These are phyloP conservation scores for Calonectria montana DNA, from an alignment of 2,329 filamentous ascomycete genomes.

Conservation along the genomic window DNA sequence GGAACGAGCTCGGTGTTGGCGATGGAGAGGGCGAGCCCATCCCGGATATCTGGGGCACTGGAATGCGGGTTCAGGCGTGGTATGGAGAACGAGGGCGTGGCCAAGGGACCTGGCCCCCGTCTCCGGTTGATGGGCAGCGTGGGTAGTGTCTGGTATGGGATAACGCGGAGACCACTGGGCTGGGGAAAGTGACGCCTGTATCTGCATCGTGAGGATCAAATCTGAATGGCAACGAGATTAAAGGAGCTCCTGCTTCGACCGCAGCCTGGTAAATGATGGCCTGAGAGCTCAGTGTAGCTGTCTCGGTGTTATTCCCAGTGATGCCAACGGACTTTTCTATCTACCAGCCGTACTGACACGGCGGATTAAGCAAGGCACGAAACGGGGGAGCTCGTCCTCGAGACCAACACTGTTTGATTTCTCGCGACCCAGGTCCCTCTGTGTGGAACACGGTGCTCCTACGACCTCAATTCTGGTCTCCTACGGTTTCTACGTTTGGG, in stretches of 20 bases:
- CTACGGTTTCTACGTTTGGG: neutral
- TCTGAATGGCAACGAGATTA: neutral
- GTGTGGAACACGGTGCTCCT: neutral
- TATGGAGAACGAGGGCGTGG: neutral
- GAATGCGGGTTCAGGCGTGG: conserved; percentile 8
- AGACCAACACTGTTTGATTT: neutral
- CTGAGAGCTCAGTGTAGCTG: conserved; percentile 4
- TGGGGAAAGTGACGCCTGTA: neutral
- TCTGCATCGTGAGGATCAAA: neutral
- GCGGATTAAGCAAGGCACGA: neutral
- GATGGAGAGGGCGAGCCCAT: neutral
- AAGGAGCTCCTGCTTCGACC: neutral
- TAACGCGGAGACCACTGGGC: neutral
- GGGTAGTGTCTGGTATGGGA: neutral
- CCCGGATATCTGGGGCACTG: conserved; percentile 6
- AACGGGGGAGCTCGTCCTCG: neutral
- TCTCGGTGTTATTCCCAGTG: neutral
- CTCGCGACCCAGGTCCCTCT: neutral
- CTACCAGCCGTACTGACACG: neutral
- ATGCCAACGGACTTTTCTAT: neutral
- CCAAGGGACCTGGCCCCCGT: neutral
- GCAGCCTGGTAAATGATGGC: neutral
- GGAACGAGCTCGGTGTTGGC: neutral
- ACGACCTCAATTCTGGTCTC: neutral
- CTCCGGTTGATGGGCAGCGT: neutral